Evolutionary conservation across 495 filamentous ascomycete genomes (phyloP), one percentile per base, ranked within the genome.

Genomic region (Bathelium albidoporum): DNA sequence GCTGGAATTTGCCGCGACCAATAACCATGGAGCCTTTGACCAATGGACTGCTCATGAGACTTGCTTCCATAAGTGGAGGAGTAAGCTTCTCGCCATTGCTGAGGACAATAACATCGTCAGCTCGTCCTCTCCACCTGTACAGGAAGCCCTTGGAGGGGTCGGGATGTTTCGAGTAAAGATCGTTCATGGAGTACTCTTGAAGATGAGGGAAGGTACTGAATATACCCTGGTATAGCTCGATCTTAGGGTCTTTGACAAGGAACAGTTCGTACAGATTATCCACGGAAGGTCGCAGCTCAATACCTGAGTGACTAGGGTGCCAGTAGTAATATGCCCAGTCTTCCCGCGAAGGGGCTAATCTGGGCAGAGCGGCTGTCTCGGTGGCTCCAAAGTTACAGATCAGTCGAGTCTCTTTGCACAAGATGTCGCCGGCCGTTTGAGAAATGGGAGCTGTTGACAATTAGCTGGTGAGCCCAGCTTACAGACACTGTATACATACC

Each of bases 71-170:
- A 0, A 74, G 72, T 4, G 80, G 70, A 0, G 85, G 85, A 66
- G 85, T 85, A 2, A 83, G 66, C 71, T 86, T 88, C 69, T 87
- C 83, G 39, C 84, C 85, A 69, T 81, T 87, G 24, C 75, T 79
- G 63, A 88, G 80, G 2, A 87, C 84, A 59, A 88, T 82, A 59
- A 87, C 73, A 69, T 85, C 84, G 64, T 88, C 85, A 2, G 71
- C 66, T n/a, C 85, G 76, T 9, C 83, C 81, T 28, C 69, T 65
- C 59, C 80, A 82, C 16, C 72, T 71, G 83, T 81, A 87, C 44
- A 79, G 68, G 39, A 80, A 67, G 0, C 75, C 71, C 29, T 77
- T 65, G 0, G 75, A 76, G 16, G 36, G 36, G 16, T 41, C 61
- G 0, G 82, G 80, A 64, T 86, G 82, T 18, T 71, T 77, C n/a